Conservation (phyloP, 1,284 basidiomycete species). For the Moesziomyces parantarcticus region DNA sequence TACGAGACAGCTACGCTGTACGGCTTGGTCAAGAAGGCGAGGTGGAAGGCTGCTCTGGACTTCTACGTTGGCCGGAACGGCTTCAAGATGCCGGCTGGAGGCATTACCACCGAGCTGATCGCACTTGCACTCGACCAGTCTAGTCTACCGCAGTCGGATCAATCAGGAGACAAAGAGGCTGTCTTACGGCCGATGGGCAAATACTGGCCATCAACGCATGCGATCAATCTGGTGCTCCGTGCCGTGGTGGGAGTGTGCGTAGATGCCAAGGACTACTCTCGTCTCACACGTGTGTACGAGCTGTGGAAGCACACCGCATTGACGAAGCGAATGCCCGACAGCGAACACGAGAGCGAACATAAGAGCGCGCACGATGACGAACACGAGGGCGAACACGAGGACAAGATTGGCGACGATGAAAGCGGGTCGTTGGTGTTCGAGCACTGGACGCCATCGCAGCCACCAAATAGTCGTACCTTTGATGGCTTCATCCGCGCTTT, state of each 20-base stretch:
- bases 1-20: slow-evolving; percentile 44
- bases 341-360: no score
- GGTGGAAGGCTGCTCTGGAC: slow-evolving; percentile 18
- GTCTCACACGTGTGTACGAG: slow-evolving; percentile 17
- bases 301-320: slow-evolving; percentile 23
- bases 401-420: not conserved
- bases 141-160: not conserved
- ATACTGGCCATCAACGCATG: slow-evolving; percentile 45
- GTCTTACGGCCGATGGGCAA: slow-evolving; percentile 6
- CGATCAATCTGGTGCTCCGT: slow-evolving; percentile 38
- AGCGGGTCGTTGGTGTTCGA: slow-evolving; percentile 12
- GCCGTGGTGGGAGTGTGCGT: slow-evolving; percentile 23
- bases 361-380: not conserved
- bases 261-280: slow-evolving; percentile 22
- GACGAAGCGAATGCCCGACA: not conserved
- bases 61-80: slow-evolving; percentile 26
- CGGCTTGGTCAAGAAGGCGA: slow-evolving; percentile 18
- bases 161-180: not conserved
- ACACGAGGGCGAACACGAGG: no score
- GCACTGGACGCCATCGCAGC: slow-evolving; percentile 34
- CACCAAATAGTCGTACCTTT: slow-evolving; percentile 33
- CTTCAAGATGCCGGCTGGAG: slow-evolving; percentile 33
- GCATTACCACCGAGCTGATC: slow-evolving; percentile 26
- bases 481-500: slow-evolving; percentile 40
- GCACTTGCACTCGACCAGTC: slow-evolving; percentile 15